Base-by-base conservation (phyloP, 2,329 filamentous ascomycete genomes). In the Talaromyces sp. region DNA sequence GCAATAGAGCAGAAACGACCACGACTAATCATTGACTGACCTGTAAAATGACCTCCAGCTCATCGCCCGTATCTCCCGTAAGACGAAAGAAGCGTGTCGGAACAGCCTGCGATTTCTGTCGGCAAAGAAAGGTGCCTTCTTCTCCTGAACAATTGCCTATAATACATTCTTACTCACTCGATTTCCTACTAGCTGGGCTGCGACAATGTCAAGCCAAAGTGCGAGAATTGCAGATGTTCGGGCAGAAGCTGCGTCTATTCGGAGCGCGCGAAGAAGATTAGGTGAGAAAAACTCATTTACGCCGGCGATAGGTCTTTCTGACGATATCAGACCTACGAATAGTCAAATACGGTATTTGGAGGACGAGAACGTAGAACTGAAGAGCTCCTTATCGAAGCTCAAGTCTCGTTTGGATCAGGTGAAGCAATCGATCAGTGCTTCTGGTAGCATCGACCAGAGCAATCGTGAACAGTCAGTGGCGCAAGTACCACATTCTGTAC, bases 161-260 rank as follows among this genome's bases (percentile, higher is more conserved):
- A 21, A 11, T 2, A 8, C 1, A 2, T 9, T 25, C 9, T 21
- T 25, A 18, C 18, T 42, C 5, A 42, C 6, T 60, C 35, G 46
- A 23, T 46, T 7, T 57, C 21, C 3, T 11, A 21, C 5, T 64
- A 83, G 81, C 78, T 83, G 70, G 82, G 81, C 66, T 83, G 81
- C 68, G 81, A 80, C 63, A 75, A 76, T 23, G 78, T 79, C 54
- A 71, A 74, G 58, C 81, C 80, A 2, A 69, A 68, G 33, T 83
- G 81, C 64, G 73, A 75, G 35, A 82, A 80, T 66, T 83, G 81
- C 67, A 72, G 74, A 62, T 76, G 74, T 1, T 80, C 82, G 64
- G 77, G 74, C 6, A 75, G 78, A 57, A 76, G 76, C 16, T 82
- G 81, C 61, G 70, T 73, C 39, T 80, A 80, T 62, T 74, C 77